Percentiles rank a stretch among this genome's conserved stretches.
These are phyloP conservation scores for Kwoniella dejecticola DNA, from an alignment of 768 basidiomycete genomes.

Conservation along the genomic window DNA sequence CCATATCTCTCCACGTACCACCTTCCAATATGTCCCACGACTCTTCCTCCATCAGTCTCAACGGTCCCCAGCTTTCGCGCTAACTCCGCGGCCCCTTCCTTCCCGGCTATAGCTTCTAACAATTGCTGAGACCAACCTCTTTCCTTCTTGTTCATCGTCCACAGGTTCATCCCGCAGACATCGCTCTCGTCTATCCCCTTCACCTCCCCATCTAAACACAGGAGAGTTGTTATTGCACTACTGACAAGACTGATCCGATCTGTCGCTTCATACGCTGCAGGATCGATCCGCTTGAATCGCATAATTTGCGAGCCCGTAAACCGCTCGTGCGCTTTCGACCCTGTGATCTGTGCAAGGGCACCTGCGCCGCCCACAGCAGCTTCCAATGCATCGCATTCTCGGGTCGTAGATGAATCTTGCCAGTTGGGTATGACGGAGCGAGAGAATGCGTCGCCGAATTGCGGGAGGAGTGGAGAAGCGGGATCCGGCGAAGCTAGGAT, in stretches of 20 bases:
- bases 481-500: constrained; percentile 64
- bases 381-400: constrained; percentile 72
- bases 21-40: constrained; percentile 65
- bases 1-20: constrained; percentile 80
- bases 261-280: constrained; percentile 61
- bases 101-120: constrained; percentile 65
- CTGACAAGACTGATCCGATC: constrained; percentile 75
- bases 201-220: constrained; percentile 66
- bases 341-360: constrained; percentile 71
- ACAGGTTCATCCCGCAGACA: constrained; percentile 87
- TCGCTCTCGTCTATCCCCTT: constrained; percentile 84
- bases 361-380: constrained; percentile 69
- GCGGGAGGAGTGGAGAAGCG: constrained; percentile 61
- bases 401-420: constrained; percentile 85
- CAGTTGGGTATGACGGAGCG: constrained; percentile 74
- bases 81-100: constrained; percentile 63
- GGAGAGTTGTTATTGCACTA: constrained; percentile 79
- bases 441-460: constrained; percentile 72
- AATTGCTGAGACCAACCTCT: constrained; percentile 68
- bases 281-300: constrained; percentile 60
- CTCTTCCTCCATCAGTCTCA: constrained; percentile 70
- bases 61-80: constrained; percentile 72
- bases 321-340: constrained; percentile 80
- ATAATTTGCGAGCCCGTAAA: constrained; percentile 86
- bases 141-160: constrained; percentile 70